Evolutionary conservation across 495 filamentous ascomycete genomes (phyloP).

Genomic region (Pyrenula aspistea): DNA sequence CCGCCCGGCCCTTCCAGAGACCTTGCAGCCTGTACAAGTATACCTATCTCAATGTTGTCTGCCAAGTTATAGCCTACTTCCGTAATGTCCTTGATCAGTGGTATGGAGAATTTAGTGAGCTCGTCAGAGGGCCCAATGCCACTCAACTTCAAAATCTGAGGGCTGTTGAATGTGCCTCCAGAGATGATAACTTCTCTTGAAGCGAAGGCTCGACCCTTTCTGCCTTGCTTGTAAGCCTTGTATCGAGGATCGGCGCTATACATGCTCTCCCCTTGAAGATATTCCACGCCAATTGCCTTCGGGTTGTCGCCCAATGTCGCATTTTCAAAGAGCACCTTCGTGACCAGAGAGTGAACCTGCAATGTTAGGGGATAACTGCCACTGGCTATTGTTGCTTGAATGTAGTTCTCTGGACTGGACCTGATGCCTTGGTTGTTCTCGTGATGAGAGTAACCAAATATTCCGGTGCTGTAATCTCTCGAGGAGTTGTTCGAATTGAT

Average conservation of each 20-base stretch:
- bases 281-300: constrained; percentile 49
- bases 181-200: constrained; percentile 51
- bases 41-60: constrained; percentile 40
- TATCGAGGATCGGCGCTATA: constrained; percentile 45
- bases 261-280: constrained; percentile 43
- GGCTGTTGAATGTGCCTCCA: constrained; percentile 48
- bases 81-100: constrained; percentile 38
- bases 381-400: constrained; percentile 37
- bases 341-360: constrained; percentile 45
- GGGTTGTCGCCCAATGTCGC: constrained; percentile 25
- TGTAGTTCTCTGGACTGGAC: constrained; percentile 38
- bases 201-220: constrained; percentile 30
- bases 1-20: background rate
- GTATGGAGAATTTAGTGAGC: constrained; percentile 34
- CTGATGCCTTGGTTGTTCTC: constrained; percentile 29
- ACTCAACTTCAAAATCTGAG: constrained; percentile 50
- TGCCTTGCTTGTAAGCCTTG: constrained; percentile 17
- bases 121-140: constrained; percentile 44
- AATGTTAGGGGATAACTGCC: constrained; percentile 46
- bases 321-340: constrained; percentile 45
- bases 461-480: constrained; percentile 26
- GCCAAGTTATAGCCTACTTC: constrained; percentile 55
- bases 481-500: constrained; percentile 31
- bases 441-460: constrained; percentile 45
- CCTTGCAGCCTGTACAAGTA: background rate